phyloP scores from a whole-genome alignment of 768 basidiomycete genomes.

The Pholiota conissans region DNA sequence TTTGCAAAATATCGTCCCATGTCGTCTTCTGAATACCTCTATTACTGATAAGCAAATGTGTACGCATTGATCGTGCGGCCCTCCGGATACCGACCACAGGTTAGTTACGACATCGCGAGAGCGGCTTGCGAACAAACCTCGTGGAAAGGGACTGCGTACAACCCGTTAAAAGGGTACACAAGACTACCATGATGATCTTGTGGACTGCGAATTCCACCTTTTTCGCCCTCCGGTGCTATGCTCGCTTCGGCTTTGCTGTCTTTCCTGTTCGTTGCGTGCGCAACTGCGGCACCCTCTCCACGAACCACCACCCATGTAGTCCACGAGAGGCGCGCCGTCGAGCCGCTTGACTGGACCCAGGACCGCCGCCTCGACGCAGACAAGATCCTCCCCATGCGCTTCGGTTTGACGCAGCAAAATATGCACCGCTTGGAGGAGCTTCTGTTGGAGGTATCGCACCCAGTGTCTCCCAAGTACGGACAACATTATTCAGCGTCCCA shows the following conservation, averaged over 20 bases:
- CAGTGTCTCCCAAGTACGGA: slow-evolving; percentile 50
- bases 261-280: slow-evolving; percentile 7
- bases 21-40: not conserved
- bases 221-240: not conserved
- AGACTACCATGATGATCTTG: not conserved
- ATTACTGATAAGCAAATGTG: not conserved
- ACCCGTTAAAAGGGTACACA: slow-evolving; percentile 3
- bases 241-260: slow-evolving; percentile 3
- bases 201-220: not conserved
- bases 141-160: not conserved
- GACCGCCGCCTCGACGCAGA: slow-evolving; percentile 22
- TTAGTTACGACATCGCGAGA: not conserved
- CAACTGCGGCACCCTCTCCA: slow-evolving; percentile 12
- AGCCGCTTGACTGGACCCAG: slow-evolving; percentile 25
- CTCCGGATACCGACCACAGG: not conserved
- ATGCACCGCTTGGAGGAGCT: slow-evolving; percentile 44
- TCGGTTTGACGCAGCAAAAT: slow-evolving; percentile 49
- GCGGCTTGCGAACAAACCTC: slow-evolving; percentile 1
- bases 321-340: slow-evolving; percentile 27
- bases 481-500: slow-evolving; percentile 46
- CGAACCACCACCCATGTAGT: slow-evolving; percentile 23
- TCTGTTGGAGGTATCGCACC: slow-evolving; percentile 49
- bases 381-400: slow-evolving; percentile 43
- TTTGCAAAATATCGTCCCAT: not conserved
- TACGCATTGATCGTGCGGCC: not conserved